A percentile compares a stretch with the other conserved stretches of the same genome.
Evolutionary conservation across 192 early-diverging fungal genomes (phyloP).

Genomic region (Rhizophlyctis rosea): DNA sequence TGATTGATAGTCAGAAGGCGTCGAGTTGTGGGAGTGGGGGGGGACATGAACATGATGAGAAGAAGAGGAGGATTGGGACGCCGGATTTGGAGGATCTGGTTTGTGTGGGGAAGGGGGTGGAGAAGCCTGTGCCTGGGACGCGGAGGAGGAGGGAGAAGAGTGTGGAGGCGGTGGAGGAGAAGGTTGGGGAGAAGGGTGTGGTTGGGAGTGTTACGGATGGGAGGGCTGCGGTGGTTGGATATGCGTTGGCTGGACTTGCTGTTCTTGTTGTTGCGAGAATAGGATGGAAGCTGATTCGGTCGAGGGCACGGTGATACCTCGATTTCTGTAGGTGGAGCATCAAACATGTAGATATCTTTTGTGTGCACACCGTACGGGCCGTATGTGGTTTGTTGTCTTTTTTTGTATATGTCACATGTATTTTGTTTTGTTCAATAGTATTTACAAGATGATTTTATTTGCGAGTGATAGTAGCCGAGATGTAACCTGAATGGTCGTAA

Average conservation of each 20-base stretch:
- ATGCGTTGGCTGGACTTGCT: not conserved
- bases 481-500: too few relatives aligned
- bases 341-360: too few relatives aligned
- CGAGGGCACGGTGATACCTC: too few relatives aligned
- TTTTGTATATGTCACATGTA: too few relatives aligned
- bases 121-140: not conserved
- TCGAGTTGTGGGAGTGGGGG: not conserved
- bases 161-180: not conserved
- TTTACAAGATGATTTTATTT: too few relatives aligned
- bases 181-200: not conserved
- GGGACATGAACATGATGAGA: not conserved
- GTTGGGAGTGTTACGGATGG: not conserved
- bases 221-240: not conserved
- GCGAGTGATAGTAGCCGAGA: too few relatives aligned
- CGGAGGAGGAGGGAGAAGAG: not conserved
- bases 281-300: not conserved
- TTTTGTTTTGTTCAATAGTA: too few relatives aligned
- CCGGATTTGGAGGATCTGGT: slow-evolving; percentile 31
- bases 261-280: not conserved
- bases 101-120: not conserved
- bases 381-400: too few relatives aligned
- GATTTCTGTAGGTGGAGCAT: too few relatives aligned
- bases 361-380: too few relatives aligned
- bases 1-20: slow-evolving; percentile 35
- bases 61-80: not conserved